A percentile compares a stretch with the other conserved stretches of the same genome.
Conservation (phyloP, 208 protist genomes). For the Crithidia acanthocephali region DNA sequence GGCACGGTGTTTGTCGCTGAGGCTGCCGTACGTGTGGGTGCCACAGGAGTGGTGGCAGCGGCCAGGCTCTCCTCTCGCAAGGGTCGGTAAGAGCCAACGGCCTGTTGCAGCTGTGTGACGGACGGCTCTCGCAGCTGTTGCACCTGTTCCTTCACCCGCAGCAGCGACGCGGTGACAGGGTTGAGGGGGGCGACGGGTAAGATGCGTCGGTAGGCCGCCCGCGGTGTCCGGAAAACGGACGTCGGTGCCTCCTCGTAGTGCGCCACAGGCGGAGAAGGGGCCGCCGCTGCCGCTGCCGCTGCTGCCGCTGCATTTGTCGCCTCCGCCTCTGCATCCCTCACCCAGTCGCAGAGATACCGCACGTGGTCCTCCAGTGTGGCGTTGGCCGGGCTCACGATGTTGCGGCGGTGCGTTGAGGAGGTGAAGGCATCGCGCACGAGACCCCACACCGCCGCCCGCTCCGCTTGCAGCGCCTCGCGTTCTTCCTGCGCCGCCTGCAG, state of each 20-base stretch:
- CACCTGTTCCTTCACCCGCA: slow-evolving; percentile 60
- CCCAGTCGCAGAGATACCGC: slow-evolving; percentile 13
- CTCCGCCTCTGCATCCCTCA: slow-evolving; percentile 8
- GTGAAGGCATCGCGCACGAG: slow-evolving; percentile 2
- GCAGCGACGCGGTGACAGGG: slow-evolving; percentile 47
- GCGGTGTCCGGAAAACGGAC: neutral
- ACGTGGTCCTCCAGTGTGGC: slow-evolving; percentile 26
- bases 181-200: slow-evolving; percentile 39
- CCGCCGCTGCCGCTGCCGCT: neutral
- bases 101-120: slow-evolving; percentile 14
- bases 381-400: neutral
- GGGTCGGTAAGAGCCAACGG: slow-evolving; percentile 22
- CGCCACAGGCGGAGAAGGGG: neutral
- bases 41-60: neutral
- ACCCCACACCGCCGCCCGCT: slow-evolving; percentile 17
- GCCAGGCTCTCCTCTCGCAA: slow-evolving; percentile 10
- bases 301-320: neutral
- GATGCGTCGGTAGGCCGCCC: slow-evolving; percentile 41
- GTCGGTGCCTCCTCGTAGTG: neutral
- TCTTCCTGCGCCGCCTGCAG: slow-evolving; percentile 9
- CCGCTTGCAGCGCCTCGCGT: slow-evolving; percentile 13
- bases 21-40: slow-evolving; percentile 5
- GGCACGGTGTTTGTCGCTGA: neutral
- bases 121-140: slow-evolving; percentile 45
- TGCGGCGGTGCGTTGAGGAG: neutral